Evolutionary conservation across 345 rosid genomes (phyloP), one percentile per base, ranked within the genome.

Genomic region (Excoecaria cochinchinensis): DNA sequence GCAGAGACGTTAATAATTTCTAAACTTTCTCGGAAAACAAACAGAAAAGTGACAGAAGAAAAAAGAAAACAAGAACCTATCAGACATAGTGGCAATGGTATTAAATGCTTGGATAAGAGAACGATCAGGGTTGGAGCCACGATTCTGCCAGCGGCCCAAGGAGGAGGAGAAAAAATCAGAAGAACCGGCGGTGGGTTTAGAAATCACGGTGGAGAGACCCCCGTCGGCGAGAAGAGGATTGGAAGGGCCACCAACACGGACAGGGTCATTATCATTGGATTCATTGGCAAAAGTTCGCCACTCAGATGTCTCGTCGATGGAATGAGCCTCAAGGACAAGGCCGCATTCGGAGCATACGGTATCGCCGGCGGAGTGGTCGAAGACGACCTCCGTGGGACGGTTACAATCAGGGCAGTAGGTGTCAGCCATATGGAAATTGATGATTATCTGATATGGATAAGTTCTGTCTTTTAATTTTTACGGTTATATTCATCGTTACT

Each of bases 341-440:
- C 87, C 86, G 60, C 87, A 86, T 67, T 83, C 85, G 2, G 88
- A 86, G 73, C 89, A 88, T 65, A 86, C 74, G 17, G 80, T 79
- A 76, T 83, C 76, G 3, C 89, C 87, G 4, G 89, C 89, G 4
- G 82, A 66, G 76, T 65, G 83, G 76, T 86, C 89, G 77, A 79
- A 77, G 42, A 88, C 84, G 17, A 80, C 78, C 75, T 80, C 85
- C 42, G 88, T 83, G 38, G 70, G 76, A 55, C 67, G 69, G 73
- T 73, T 81, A 79, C 89, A 88, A 67, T 86, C 82, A 7, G 65
- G 72, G 69, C 91, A 88, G 76, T 65, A 82, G 14, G 83, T 60
- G 67, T 79, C 82, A 75, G 82, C 75, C 91, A 88, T 87, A 12
- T 0, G 19, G n/a, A 21, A 36, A 3, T 6, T 42, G 46, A 42